Base-by-base conservation (phyloP, 257 asterid genomes). In the Solanum sparsipilum region DNA sequence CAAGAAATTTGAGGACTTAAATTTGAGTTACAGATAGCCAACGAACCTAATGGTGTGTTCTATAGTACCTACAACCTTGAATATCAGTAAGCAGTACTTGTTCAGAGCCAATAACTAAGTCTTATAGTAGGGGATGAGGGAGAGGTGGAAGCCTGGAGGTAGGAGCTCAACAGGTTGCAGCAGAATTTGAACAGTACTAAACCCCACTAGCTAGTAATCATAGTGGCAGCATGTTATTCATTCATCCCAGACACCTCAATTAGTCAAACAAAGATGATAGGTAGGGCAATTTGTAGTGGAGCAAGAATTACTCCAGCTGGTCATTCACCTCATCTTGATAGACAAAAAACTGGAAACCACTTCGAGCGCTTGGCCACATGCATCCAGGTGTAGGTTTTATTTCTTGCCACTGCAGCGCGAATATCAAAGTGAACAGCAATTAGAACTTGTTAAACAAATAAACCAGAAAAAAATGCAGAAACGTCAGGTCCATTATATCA, bases 331-430 rank as follows among this genome's bases (percentile, higher is more conserved):
- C 95, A 93, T 96, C 99, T 92, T 96, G 99, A 91, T 96, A 91
- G 91, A 95, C 98, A 90, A 91, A 76, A 87, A 97, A 93, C 85
- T 97, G 99, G 92, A 97, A 97, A 68, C 99, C 99, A 91, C 99
- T 97, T 91, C 99, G 95, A 92, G 98, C 93, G 86, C 98, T 94
- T 6, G 99, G 99, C 99, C 99, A 96, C 98, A 97, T 86, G 92
- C 94, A 90, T 87, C 99, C 99, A 38, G 94, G 99, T 72, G 87
- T 94, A 74, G 98, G 98, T 90, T 97, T 97, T 87, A 97, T 93
- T 93, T 97, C 99, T 94, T 96, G 99, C 99, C 99, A 97, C 99
- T 97, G 89, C 86, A 92, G 87, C 87, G 56, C 41, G 75, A 89
- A 87, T 78, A 84, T 88, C 85, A 78, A n/a, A 74, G 41, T 29